Conservation (phyloP, 2,329 filamentous ascomycete genomes). For the Claviceps spartinae region DNA sequence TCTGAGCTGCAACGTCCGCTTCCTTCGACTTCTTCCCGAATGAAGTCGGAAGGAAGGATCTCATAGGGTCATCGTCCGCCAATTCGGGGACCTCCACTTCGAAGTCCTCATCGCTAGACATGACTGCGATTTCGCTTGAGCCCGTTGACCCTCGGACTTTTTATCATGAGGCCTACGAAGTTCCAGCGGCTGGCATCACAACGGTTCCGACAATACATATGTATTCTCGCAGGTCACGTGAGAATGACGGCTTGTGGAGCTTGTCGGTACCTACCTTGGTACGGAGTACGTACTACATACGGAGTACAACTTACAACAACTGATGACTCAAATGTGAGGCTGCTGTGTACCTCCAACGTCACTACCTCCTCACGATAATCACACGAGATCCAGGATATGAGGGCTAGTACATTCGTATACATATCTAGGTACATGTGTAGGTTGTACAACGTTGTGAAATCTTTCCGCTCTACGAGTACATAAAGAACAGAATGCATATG, state of each 20-base stretch:
- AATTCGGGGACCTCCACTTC: slow-evolving; percentile 41
- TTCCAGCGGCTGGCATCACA: neutral
- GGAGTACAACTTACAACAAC: too few relatives aligned
- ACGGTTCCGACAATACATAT: neutral
- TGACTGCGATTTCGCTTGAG: slow-evolving; percentile 14
- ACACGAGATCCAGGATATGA: too few relatives aligned
- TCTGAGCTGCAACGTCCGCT: slow-evolving; percentile 64
- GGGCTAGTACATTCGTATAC: too few relatives aligned
- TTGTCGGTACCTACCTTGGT: neutral
- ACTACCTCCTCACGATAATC: too few relatives aligned
- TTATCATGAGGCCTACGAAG: neutral
- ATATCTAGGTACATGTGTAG: too few relatives aligned
- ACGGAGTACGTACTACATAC: too few relatives aligned
- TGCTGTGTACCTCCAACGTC: too few relatives aligned
- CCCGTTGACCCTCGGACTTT: neutral
- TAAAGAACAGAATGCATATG: too few relatives aligned
- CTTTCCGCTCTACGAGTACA: too few relatives aligned
- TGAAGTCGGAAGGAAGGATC: slow-evolving; percentile 63
- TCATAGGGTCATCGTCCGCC: slow-evolving; percentile 54
- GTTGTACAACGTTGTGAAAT: too few relatives aligned
- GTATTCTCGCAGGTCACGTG: neutral
- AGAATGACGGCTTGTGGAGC: neutral
- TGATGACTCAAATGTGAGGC: too few relatives aligned
- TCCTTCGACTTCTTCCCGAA: slow-evolving; percentile 74
- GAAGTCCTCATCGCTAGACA: slow-evolving; percentile 49